These are phyloP conservation scores for Simmondsia chinensis DNA, from an alignment of 148 eudicot genomes.

Conservation along the genomic window DNA sequence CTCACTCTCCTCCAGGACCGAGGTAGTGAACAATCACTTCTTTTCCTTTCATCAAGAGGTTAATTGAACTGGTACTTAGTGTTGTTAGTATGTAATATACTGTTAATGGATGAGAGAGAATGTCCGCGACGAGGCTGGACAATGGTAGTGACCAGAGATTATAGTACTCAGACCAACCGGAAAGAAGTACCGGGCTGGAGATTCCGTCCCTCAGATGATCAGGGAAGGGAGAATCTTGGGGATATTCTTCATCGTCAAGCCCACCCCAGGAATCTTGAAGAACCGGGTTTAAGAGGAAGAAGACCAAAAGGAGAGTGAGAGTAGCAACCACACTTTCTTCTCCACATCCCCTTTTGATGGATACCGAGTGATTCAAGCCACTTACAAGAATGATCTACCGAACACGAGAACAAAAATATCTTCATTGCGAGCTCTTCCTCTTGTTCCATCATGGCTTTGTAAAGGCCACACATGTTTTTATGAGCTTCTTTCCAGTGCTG, in stretches of 20 bases:
- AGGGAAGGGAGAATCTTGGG: constrained; percentile 25
- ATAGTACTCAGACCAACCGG: constrained; percentile 48
- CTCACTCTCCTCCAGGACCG: constrained; percentile 46
- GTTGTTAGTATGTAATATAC: constrained; percentile 40
- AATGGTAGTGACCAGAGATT: constrained; percentile 34
- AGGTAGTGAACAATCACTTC: constrained; percentile 48
- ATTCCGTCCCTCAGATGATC: constrained; percentile 17
- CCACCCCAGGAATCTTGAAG: constrained; percentile 47
- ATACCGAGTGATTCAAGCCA: constrained; percentile 40
- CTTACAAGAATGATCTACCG: constrained; percentile 28
- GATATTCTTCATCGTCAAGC: constrained; percentile 42
- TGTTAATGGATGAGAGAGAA: constrained; percentile 42
- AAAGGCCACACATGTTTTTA: constrained; percentile 33
- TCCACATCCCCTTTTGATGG: constrained; percentile 54
- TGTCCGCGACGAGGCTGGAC: constrained; percentile 45
- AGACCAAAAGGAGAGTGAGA: constrained; percentile 36
- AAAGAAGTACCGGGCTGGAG: constrained; percentile 35
- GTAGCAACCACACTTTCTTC: constrained; percentile 44
- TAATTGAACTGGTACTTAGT: constrained; percentile 26
- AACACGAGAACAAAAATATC: constrained; percentile 35
- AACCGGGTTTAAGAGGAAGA: constrained; percentile 27
- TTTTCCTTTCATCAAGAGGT: constrained; percentile 31
- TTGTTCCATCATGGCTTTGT: constrained; percentile 52
- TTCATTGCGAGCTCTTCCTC: constrained; percentile 46
- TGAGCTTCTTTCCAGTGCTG: constrained; percentile 45